Percentiles rank a stretch among this genome's conserved stretches.
phyloP scores from a whole-genome alignment of 345 rosid species.

The Moringa oleifera region DNA sequence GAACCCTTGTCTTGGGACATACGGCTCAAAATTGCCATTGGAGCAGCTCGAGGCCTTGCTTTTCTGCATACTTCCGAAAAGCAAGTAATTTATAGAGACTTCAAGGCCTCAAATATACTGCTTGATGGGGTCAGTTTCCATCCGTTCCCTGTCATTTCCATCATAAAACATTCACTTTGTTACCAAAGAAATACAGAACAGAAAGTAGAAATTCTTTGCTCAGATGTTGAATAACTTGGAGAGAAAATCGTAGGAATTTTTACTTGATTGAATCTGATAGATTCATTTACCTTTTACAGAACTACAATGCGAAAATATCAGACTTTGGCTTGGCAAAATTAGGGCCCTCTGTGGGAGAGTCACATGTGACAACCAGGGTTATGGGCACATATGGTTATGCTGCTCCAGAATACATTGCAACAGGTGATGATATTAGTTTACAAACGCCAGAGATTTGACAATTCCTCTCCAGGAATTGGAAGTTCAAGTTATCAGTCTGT shows the following conservation, averaged over 20 bases:
- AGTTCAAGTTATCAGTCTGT: too few species aligned
- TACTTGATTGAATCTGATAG: too few species aligned
- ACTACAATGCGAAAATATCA: slow-evolving; percentile 51
- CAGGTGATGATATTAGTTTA: slow-evolving; percentile 28
- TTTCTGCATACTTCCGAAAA: slow-evolving; percentile 66
- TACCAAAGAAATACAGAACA: neutral
- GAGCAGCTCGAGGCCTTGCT: slow-evolving; percentile 78
- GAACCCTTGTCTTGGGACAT: slow-evolving; percentile 80
- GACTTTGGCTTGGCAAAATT: slow-evolving; percentile 69
- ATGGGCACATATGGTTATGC: slow-evolving; percentile 51
- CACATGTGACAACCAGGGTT: slow-evolving; percentile 40
- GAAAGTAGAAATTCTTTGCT: neutral
- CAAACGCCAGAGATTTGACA: neutral
- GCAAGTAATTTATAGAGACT: slow-evolving; percentile 78
- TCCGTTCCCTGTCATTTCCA: neutral
- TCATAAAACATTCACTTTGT: neutral
- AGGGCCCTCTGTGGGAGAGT: slow-evolving; percentile 52
- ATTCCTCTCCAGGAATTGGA: too few species aligned
- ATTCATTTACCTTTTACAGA: too few species aligned
- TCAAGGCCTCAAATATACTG: slow-evolving; percentile 78
- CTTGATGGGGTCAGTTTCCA: slow-evolving; percentile 57
- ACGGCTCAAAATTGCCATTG: slow-evolving; percentile 67
- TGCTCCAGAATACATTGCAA: slow-evolving; percentile 69
- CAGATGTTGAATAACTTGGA: too few species aligned
- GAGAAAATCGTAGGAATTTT: too few species aligned